Base-by-base conservation (phyloP, 805 yeast species). In the Blastobotrys chiropterorum region DNA sequence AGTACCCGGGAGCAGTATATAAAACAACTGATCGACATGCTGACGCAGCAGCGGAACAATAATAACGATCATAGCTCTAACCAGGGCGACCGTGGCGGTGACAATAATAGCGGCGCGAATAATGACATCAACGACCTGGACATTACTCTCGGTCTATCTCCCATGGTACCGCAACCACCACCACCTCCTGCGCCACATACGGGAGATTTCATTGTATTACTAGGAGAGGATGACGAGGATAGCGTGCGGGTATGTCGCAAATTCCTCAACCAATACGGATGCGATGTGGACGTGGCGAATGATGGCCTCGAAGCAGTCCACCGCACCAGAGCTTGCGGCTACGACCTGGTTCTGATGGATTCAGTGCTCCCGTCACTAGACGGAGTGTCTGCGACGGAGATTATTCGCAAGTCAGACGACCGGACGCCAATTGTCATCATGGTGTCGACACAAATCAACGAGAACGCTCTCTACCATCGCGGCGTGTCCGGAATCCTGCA, bases 401-500 rank as follows among this genome's bases (percentile, higher is more conserved):
- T 92, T 44, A 89, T 94, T 46, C 76, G 98, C 59, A 81, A 85
- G 16, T 87, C 88, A 64, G 95, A 90, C 66, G 80, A 81, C 17
- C 78, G 78, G 50, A 88, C 97, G 0, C 98, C 98, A 11, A 87
- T 94, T 56, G 85, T 94, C 45, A 55, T 55, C n/a, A 55, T 59
- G 59, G 20, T 47, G 15, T 40, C 52, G 8, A 48, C 42, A 13
- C 53, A 49, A 7, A 43, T 20, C 11, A 44, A 53, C 48, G 44
- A 45, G 20, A 56, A 51, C 13, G 50, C 83, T 1, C 89, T 86
- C 66, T 71, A 87, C 54, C 85, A 84, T 59, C 88, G 89, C 62
- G 97, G 97, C 3, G 90, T 90, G 88, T 83, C 87, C 53, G 96
- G 89, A 67, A 88, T 94, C 38, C 72, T 94, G 56, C 95, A 96